These are phyloP conservation scores for Tritrichomonas foetus DNA, from an alignment of 208 protist species.

Conservation along the genomic window DNA sequence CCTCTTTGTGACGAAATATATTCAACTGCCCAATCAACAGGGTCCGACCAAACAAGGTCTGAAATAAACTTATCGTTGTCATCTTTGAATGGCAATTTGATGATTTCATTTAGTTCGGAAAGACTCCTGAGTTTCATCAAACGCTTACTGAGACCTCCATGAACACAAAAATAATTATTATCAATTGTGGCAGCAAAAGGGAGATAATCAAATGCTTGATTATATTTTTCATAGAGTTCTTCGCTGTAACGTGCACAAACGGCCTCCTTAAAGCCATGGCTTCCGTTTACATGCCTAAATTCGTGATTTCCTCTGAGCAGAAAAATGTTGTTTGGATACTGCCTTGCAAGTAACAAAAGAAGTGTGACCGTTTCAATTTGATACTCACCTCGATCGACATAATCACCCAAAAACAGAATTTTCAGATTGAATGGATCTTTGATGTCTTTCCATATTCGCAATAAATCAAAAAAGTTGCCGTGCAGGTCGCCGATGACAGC, in stretches of 20 bases:
- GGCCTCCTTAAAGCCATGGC: neutral
- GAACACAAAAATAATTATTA: slow-evolving; percentile 81
- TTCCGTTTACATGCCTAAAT: neutral
- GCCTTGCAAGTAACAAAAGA: neutral
- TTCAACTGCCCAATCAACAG: no score
- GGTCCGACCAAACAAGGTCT: no score
- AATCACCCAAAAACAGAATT: no score
- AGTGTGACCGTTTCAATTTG: neutral
- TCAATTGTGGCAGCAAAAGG: neutral
- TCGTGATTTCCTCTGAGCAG: neutral
- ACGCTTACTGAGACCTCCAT: slow-evolving; percentile 97
- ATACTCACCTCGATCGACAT: neutral
- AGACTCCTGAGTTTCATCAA: no score
- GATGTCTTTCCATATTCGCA: neutral
- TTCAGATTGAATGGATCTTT: neutral
- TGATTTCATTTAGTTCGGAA: no score
- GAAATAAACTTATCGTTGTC: no score
- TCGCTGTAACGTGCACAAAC: neutral
- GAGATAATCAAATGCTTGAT: neutral
- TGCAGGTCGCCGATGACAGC: neutral
- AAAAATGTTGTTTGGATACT: neutral
- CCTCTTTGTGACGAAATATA: no score
- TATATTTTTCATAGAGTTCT: neutral
- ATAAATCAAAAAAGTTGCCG: neutral
- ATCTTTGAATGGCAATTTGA: no score